Evolutionary conservation across 371 early-diverging fungal species (phyloP), one percentile per base, ranked within the genome.

Genomic region (Parasitella parasitica): DNA sequence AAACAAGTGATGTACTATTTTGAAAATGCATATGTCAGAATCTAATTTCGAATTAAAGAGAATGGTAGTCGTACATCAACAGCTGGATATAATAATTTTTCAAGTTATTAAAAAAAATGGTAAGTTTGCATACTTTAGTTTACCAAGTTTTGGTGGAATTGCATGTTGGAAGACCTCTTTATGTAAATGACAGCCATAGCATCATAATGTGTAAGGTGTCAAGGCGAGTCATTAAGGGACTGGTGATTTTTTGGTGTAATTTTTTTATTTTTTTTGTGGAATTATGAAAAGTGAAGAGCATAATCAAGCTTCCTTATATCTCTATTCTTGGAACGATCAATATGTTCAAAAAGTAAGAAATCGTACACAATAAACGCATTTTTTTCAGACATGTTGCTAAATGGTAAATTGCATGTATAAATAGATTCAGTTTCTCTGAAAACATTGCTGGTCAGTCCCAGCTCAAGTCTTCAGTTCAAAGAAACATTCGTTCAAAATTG

Each of bases 381-480:
- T 38, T 38, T 30, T 30, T 32, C 11, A 2, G 1, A 38, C 38
- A 38, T n/a, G 4, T 16, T n/a, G n/a, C 38, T 38, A 38, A 38
- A 15, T 15, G 15, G 28, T 28, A 18, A 11, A 18, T 20, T 9
- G 6, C 11, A 20, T 22, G 9, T 32, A 43, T 38, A 5, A 26
- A n/a, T 48, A 94, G 92, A 66, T 93, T 94, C 69, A 89, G 69
- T 63, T 73, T 86, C 55, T 86, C 84, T 59, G 91, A 91, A 59
- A 92, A 93, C 62, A 81, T 94, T 63, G 87, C 88, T 61, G 89
- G 91, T 36, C 92, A 94, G 67, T 91, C 88, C 59, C 90, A 91
- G 72, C 84, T 96, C 48, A 98, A 98, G 80, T 89, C 95, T 37
- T 96, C 96, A 27, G 95, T 94, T 38, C 95, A 95, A 72, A 85